A percentile compares a stretch with the other conserved stretches of the same genome.
These are phyloP conservation scores for Chlorella sorokiniana DNA, from an alignment of 139 green algal genomes.

Conservation along the genomic window DNA sequence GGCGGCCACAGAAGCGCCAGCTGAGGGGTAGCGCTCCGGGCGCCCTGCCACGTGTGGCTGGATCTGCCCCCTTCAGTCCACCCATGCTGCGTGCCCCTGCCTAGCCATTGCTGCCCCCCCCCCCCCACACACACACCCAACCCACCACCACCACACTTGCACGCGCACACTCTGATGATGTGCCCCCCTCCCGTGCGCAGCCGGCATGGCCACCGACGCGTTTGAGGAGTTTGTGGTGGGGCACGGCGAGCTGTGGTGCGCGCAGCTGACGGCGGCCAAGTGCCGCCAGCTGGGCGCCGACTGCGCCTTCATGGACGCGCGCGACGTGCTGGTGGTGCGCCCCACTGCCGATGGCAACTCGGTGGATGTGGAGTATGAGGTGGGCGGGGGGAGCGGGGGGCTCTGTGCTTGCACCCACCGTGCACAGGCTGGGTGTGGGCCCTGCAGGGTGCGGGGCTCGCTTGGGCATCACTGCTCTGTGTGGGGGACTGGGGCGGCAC, in stretches of 20 bases:
- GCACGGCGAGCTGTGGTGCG: conserved; percentile 98
- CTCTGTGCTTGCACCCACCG: neutral
- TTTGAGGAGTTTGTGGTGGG: conserved; percentile 98
- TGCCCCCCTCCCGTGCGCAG: conserved; percentile 48
- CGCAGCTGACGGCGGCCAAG: conserved; percentile 75
- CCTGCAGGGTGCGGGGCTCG: too few relatives aligned
- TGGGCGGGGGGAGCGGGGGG: conserved; percentile 40
- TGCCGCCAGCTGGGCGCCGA: conserved; percentile 66
- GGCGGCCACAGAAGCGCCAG: too few relatives aligned
- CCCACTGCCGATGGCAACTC: conserved; percentile 64
- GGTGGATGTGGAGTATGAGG: conserved; percentile 90
- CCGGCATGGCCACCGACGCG: conserved; percentile 84
- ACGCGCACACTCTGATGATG: neutral
- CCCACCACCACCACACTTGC: neutral
- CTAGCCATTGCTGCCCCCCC: neutral
- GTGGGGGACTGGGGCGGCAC: too few relatives aligned
- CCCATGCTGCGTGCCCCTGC: too few relatives aligned
- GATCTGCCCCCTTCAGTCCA: too few relatives aligned
- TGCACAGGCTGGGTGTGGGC: too few relatives aligned
- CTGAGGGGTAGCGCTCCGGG: too few relatives aligned
- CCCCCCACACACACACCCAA: neutral
- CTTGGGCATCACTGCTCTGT: too few relatives aligned
- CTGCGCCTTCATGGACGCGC: conserved; percentile 89
- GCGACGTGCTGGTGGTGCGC: conserved; percentile 87
- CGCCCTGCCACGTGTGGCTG: too few relatives aligned